phyloP scores from a whole-genome alignment of 108 stramenopile genomes.

The Pseudonitzschia delicatissima region DNA sequence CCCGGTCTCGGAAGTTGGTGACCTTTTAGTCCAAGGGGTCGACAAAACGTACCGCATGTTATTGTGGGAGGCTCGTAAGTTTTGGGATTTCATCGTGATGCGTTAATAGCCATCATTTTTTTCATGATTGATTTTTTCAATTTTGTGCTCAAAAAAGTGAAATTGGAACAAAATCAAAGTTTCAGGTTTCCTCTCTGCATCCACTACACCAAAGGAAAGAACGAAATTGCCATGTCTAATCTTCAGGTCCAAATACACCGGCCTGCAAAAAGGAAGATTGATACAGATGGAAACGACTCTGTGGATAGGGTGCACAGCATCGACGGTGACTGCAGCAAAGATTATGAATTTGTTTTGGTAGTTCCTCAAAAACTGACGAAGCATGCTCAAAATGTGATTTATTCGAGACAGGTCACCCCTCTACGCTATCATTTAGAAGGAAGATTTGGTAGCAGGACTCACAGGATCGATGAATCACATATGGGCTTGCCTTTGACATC shows the following conservation, averaged over 20 bases:
- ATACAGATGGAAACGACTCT: neutral
- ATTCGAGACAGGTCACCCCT: conserved; percentile 31
- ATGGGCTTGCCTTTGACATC: conserved; percentile 33
- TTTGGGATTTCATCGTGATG: no score
- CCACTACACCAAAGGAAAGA: no score
- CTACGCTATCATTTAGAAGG: conserved; percentile 75
- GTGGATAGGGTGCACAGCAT: neutral
- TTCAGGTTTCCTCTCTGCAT: no score
- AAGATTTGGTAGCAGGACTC: conserved; percentile 67
- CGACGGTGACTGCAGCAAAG: neutral
- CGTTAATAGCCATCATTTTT: no score
- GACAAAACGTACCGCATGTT: no score
- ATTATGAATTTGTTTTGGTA: conserved; percentile 39
- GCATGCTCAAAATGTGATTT: conserved; percentile 49
- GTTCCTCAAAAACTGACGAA: conserved; percentile 64
- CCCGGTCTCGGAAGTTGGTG: no score
- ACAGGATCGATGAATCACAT: conserved; percentile 29
- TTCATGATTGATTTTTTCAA: neutral
- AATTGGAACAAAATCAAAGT: no score
- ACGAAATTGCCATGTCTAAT: no score
- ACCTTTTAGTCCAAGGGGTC: no score
- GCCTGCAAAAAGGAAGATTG: neutral
- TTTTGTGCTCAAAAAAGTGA: no score
- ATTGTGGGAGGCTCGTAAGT: no score
- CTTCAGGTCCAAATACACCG: no score